phyloP scores from a whole-genome alignment of 2,329 filamentous ascomycete species.

The Diaporthe vaccinii region DNA sequence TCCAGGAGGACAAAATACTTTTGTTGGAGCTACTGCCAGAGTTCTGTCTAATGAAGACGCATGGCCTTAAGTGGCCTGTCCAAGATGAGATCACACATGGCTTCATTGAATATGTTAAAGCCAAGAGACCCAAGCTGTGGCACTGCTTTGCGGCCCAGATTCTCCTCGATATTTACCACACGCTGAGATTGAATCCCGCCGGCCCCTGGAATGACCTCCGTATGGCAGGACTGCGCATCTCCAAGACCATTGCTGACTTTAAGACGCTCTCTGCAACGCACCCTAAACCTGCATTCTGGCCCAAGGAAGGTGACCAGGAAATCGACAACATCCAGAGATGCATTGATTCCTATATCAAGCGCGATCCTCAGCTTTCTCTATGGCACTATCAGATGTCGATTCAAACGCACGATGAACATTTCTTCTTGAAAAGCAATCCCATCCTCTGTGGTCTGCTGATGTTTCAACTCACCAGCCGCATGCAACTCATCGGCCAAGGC shows the following conservation, averaged over 20 bases:
- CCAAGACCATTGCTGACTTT: constrained; percentile 5
- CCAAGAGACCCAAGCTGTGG: not conserved
- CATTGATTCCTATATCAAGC: not conserved
- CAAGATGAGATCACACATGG: constrained; percentile 1
- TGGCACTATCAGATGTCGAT: not conserved
- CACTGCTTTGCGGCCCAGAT: constrained; percentile 3
- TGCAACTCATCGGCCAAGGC: constrained; percentile 4
- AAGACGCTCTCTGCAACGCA: constrained; percentile 12
- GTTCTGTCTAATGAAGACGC: not conserved
- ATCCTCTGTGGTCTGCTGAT: not conserved
- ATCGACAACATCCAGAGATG: not conserved
- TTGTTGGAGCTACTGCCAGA: not conserved
- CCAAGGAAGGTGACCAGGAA: constrained; percentile 7
- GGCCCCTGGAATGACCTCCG: constrained; percentile 15
- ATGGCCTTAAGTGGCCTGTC: not conserved
- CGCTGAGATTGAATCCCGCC: not conserved
- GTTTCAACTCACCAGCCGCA: not conserved
- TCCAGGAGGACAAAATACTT: not conserved
- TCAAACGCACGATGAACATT: not conserved
- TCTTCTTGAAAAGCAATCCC: not conserved
- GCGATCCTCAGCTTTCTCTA: not conserved
- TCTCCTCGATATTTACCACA: not conserved
- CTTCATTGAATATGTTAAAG: not conserved
- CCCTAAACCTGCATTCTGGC: constrained; percentile 16
- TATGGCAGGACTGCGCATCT: constrained; percentile 11